Conservation (phyloP, 78 protist genomes). For the Tieghemostelium lacteum region DNA sequence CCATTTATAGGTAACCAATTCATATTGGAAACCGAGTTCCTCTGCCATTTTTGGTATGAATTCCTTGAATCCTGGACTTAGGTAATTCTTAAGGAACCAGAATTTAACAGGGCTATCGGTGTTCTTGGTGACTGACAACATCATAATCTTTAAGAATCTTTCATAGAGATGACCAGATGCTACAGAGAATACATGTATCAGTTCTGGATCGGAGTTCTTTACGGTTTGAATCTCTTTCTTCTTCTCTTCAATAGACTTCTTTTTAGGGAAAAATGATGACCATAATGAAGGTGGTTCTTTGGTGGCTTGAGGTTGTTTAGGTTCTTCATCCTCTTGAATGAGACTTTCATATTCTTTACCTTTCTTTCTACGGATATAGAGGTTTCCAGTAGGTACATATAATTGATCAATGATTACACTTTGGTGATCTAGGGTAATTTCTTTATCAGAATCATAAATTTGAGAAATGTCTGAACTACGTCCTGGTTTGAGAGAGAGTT, state of each 20-base stretch:
- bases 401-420: slow-evolving; percentile 12
- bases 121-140: slow-evolving; percentile 88
- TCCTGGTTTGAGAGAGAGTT: slow-evolving; percentile 31
- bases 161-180: slow-evolving; percentile 99
- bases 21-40: slow-evolving; percentile 89
- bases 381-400: not conserved
- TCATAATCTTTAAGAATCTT: slow-evolving; percentile 96
- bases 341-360: slow-evolving; percentile 53
- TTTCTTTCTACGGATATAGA: not conserved
- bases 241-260: not conserved
- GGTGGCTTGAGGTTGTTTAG: not conserved
- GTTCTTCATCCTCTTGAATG: not conserved
- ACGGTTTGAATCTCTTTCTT: too few relatives aligned
- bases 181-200: slow-evolving; percentile 96
- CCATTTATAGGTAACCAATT: slow-evolving; percentile 97
- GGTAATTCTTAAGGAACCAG: slow-evolving; percentile 95
- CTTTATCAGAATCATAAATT: not conserved
- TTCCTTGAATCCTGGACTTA: slow-evolving; percentile 93
- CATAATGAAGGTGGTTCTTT: not conserved
- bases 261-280: not conserved
- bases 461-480: slow-evolving; percentile 22
- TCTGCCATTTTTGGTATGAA: slow-evolving; percentile 84
- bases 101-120: slow-evolving; percentile 94
- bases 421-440: not conserved
- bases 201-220: slow-evolving; percentile 38